These are phyloP conservation scores for Leccinum pellstonianum DNA, from an alignment of 768 basidiomycete genomes.

Conservation along the genomic window DNA sequence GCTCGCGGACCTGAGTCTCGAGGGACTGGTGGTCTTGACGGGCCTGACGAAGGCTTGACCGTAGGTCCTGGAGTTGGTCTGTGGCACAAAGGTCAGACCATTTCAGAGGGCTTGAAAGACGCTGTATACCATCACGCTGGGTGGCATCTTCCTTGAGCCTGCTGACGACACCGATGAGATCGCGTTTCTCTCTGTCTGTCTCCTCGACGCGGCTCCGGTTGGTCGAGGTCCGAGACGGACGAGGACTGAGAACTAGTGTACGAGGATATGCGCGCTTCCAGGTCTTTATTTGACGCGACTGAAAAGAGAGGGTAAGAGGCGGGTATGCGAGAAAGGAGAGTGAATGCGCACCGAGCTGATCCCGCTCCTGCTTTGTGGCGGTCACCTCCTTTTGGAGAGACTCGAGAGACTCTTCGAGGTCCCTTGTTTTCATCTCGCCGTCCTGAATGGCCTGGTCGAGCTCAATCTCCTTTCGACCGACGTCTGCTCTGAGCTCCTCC, in stretches of 20 bases:
- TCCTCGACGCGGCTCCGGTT: conserved; percentile 55
- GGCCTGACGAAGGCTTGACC: conserved; percentile 68
- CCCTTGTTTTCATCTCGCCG: conserved; percentile 58
- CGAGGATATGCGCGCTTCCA: conserved; percentile 56
- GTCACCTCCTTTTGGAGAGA: conserved; percentile 54
- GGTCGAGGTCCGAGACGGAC: conserved; percentile 60
- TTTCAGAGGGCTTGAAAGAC: neutral
- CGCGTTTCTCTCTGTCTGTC: conserved; percentile 86
- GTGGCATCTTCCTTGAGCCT: conserved; percentile 73
- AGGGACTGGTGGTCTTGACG: conserved; percentile 69
- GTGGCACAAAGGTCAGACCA: conserved; percentile 3
- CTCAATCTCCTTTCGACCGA: conserved; percentile 75
- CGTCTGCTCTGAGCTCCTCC: conserved; percentile 67
- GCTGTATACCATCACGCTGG: conserved; percentile 67
- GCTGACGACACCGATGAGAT: conserved; percentile 80
- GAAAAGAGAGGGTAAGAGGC: conserved; percentile 13
- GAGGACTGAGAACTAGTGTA: conserved; percentile 59
- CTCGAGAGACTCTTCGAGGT: conserved; percentile 55
- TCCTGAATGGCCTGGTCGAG: conserved; percentile 84
- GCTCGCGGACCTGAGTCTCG: conserved; percentile 68
- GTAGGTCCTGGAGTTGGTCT: conserved; percentile 75
- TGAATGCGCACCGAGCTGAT: conserved; percentile 57
- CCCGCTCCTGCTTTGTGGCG: conserved; percentile 58
- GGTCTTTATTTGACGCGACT: conserved; percentile 45
- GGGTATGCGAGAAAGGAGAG: conserved; percentile 4